phyloP scores from a whole-genome alignment of 2,329 filamentous ascomycete species.

The Pestalotiopsis sp. region DNA sequence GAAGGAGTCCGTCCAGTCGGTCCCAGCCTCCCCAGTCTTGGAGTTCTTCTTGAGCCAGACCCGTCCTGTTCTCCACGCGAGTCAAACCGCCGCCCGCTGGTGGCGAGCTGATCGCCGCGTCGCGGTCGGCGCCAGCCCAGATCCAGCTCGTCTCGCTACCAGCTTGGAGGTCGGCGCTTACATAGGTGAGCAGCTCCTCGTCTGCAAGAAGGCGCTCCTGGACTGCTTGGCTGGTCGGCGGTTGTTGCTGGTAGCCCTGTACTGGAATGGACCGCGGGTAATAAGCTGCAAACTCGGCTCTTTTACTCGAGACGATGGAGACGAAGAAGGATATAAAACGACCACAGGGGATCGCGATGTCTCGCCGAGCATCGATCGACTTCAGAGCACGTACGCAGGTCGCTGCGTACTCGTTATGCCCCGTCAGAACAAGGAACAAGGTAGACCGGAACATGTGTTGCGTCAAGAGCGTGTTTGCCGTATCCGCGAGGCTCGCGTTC shows the following conservation, averaged over 20 bases:
- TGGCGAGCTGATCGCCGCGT: conserved; percentile 31
- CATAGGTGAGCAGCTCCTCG: conserved; percentile 86
- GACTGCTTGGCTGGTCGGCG: conserved; percentile 18
- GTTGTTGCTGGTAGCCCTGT: conserved; percentile 26
- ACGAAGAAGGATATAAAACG: conserved; percentile 83
- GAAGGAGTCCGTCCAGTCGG: conserved; percentile 66
- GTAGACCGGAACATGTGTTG: conserved; percentile 87
- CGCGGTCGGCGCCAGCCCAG: conserved; percentile 68
- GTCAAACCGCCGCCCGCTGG: conserved; percentile 40
- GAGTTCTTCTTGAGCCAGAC: conserved; percentile 58
- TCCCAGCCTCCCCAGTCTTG: conserved; percentile 83
- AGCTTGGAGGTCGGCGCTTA: conserved; percentile 84
- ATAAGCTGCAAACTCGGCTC: conserved; percentile 44
- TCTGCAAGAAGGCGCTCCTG: conserved; percentile 58
- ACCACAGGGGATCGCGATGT: conserved; percentile 77
- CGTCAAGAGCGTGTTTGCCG: conserved; percentile 75
- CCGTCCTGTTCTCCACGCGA: conserved; percentile 50
- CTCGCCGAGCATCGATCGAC: conserved; percentile 70
- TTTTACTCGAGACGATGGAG: conserved; percentile 61
- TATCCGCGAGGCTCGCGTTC: conserved; percentile 62
- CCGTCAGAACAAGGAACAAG: conserved; percentile 76
- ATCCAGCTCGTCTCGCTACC: conserved; percentile 80
- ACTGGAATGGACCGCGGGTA: conserved; percentile 26
- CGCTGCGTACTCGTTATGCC: conserved; percentile 72
- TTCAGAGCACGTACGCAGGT: conserved; percentile 73